A percentile compares a stretch with the other conserved stretches of the same genome.
Evolutionary conservation across 176 grass and related monocot genomes (phyloP).

Genomic region (Rhynchospora tenuis): DNA sequence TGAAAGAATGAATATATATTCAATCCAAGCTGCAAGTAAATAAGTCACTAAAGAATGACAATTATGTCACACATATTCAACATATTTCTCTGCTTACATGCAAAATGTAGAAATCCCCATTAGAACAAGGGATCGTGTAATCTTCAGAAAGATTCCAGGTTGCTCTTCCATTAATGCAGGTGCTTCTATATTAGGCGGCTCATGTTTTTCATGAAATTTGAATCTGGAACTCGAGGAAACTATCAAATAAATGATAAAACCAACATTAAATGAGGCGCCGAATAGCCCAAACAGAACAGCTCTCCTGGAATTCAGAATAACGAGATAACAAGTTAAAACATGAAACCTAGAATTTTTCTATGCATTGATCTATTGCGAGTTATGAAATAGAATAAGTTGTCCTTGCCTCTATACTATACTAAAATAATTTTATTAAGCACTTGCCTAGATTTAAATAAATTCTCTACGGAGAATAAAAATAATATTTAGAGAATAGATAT

Average conservation of each 20-base stretch:
- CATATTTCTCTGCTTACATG: background rate
- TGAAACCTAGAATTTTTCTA: background rate
- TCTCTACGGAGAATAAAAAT: background rate
- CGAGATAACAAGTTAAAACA: background rate
- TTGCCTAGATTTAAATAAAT: background rate
- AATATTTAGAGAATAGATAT: too few species aligned
- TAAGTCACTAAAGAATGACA: background rate
- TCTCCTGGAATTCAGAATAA: background rate
- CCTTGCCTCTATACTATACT: too few species aligned
- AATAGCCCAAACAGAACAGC: background rate
- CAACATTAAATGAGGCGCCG: background rate
- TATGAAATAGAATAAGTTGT: background rate
- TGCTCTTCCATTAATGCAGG: background rate
- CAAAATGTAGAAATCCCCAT: slow-evolving; percentile 14
- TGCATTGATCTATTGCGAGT: background rate
- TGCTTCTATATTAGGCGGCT: background rate
- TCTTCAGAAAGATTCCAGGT: background rate
- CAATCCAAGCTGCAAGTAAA: background rate
- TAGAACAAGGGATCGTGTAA: background rate
- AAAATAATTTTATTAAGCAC: too few species aligned
- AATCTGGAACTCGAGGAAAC: background rate
- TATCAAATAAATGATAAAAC: background rate
- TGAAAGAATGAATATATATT: too few species aligned
- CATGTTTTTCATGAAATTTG: background rate
- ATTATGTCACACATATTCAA: background rate